phyloP scores from a whole-genome alignment of 352 stramenopile genomes.

The Phytophthora sp. region DNA sequence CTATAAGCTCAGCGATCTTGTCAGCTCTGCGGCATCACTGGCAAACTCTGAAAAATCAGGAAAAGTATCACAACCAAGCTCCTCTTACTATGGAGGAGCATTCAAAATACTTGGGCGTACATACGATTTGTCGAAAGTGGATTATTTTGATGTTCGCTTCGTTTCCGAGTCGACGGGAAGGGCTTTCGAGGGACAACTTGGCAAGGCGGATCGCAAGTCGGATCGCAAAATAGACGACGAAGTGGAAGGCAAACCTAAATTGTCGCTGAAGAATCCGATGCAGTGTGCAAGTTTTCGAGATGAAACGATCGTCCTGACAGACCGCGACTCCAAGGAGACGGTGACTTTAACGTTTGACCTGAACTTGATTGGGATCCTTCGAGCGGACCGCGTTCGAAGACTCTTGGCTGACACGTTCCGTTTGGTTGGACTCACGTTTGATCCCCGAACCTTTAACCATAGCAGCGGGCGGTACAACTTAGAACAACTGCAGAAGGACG shows the following conservation, averaged over 20 bases:
- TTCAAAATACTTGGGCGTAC: constrained; percentile 55
- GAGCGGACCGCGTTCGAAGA: constrained; percentile 53
- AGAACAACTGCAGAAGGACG: constrained; percentile 26
- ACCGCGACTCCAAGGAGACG: constrained; percentile 48
- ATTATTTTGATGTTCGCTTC: constrained; percentile 63
- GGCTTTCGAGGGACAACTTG: constrained; percentile 52
- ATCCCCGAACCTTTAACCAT: constrained; percentile 52
- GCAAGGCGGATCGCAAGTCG: constrained; percentile 20
- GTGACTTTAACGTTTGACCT: constrained; percentile 49
- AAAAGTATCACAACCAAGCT: neutral
- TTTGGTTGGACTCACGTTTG: constrained; percentile 66
- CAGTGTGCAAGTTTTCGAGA: constrained; percentile 30
- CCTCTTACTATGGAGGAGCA: neutral
- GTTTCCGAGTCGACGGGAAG: constrained; percentile 38
- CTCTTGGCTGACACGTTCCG: constrained; percentile 69
- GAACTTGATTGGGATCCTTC: constrained; percentile 56
- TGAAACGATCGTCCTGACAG: constrained; percentile 46
- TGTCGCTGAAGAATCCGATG: constrained; percentile 37
- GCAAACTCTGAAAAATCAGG: neutral
- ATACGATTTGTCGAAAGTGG: constrained; percentile 63
- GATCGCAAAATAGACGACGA: constrained; percentile 7
- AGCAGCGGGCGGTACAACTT: constrained; percentile 9
- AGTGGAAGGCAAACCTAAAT: constrained; percentile 7
- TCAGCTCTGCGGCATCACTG: constrained; percentile 20
- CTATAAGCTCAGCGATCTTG: constrained; percentile 45